Conservation (phyloP, 2,329 filamentous ascomycete species). For the Dactylellina leptospora region DNA sequence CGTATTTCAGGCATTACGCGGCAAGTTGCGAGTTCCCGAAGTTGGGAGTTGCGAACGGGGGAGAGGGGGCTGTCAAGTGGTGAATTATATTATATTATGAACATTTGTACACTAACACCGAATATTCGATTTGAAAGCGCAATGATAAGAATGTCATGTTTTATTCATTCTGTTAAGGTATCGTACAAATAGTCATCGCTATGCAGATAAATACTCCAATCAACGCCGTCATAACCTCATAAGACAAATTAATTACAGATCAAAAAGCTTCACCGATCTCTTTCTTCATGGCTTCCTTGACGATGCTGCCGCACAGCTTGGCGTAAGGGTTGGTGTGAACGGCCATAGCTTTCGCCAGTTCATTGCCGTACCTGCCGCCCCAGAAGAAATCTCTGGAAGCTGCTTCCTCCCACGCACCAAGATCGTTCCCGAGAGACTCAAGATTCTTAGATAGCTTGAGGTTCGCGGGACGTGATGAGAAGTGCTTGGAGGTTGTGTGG, state of each 20-base stretch:
- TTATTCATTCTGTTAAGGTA: conserved; percentile 18
- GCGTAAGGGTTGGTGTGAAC: conserved; percentile 74
- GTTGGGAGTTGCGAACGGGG: conserved; percentile 15
- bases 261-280: conserved; percentile 60
- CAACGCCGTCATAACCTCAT: conserved; percentile 6
- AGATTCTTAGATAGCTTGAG: conserved; percentile 60
- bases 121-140: background rate
- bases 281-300: conserved; percentile 74
- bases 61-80: conserved; percentile 13
- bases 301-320: conserved; percentile 75
- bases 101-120: conserved; percentile 5
- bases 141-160: background rate
- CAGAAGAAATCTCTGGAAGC: conserved; percentile 72
- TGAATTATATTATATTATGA: conserved; percentile 1
- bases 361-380: conserved; percentile 72
- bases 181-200: conserved; percentile 29
- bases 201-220: background rate
- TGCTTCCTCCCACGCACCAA: conserved; percentile 63
- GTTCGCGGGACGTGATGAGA: conserved; percentile 59
- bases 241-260: background rate
- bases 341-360: conserved; percentile 71
- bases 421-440: conserved; percentile 64
- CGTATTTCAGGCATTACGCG: conserved; percentile 66
- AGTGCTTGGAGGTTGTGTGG: conserved; percentile 67
- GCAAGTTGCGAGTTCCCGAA: conserved; percentile 43